These are phyloP conservation scores for Leccinum imitatum DNA, from an alignment of 768 basidiomycete species.

Conservation along the genomic window DNA sequence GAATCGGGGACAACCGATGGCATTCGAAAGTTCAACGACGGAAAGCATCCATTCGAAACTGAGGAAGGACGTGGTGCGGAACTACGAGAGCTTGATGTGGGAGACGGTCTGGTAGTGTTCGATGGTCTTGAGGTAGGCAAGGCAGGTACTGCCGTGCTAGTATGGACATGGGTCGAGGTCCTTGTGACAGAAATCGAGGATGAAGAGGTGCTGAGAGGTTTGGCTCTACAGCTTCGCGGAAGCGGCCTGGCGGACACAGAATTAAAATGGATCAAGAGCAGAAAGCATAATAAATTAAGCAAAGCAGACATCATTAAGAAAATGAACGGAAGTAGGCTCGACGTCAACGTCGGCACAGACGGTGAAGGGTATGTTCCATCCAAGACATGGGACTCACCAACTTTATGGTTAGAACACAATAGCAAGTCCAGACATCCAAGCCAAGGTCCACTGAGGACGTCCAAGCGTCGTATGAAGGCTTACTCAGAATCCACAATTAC, in stretches of 20 bases:
- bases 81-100: not conserved
- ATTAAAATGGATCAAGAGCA: conserved; percentile 12
- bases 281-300: not conserved
- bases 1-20: conserved; percentile 48
- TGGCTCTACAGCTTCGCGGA: conserved; percentile 12
- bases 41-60: conserved; percentile 33
- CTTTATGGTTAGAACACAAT: conserved; percentile 16
- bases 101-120: not conserved
- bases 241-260: conserved; percentile 14
- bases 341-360: conserved; percentile 3
- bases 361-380: not conserved
- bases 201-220: not conserved
- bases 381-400: not conserved
- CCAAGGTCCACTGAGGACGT: too few relatives aligned
- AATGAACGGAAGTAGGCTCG: not conserved
- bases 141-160: not conserved
- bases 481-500: not conserved
- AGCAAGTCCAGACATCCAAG: not conserved
- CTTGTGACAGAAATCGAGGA: not conserved
- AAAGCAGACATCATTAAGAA: conserved; percentile 6
- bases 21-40: conserved; percentile 50
- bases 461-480: not conserved
- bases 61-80: not conserved
- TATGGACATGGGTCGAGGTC: not conserved
- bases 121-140: not conserved